Base-by-base conservation (phyloP, 2,329 filamentous ascomycete species). In the Diatrype stigma region DNA sequence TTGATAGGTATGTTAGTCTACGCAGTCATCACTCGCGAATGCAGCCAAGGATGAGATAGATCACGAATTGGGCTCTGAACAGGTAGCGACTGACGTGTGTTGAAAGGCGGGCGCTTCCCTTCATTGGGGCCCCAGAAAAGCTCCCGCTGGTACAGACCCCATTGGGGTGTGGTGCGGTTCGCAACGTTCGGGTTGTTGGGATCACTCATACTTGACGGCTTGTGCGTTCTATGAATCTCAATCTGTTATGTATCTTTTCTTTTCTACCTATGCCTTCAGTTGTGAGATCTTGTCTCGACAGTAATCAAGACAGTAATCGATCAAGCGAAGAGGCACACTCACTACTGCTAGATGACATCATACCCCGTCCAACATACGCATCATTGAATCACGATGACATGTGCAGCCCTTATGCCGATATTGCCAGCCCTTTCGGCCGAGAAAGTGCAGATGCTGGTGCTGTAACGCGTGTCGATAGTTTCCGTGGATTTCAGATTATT, bases 121-220 rank as follows among this genome's bases (percentile, higher is more conserved):
- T 64, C 62, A 23, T 64, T 64, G 3, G 62, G 55, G 4, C 52
- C 59, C 62, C 62, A 63, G 48, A 64, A 63, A 5, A 61, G 51
- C 40, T 63, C 60, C 11, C 58, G 55, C 22, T 64, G 62, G 30
- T 61, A 58, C 12, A 63, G 56, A 0, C 45, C 57, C 61, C 61
- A 64, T 60, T 64, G 62, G 10, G 62, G 57, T 19, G 61, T 64
- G 35, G 44, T 59, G 23, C 62, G 58, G 14, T 57, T 58, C 10
- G 47, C 38, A 38, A 60, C 51, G 35, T 63, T 64, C 17, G 59
- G 59, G 50, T 64, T 64, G 16, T 54, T 56, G 3, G 61, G 59
- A 48, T 64, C 56, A 42, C 61, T 63, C 62, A 63, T 64, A 21
- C 28, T 51, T 10, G 2, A 40, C 10, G 26, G 6, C 19, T 1